phyloP scores from a whole-genome alignment of 306 rosid species.

The Lagenaria siceraria region DNA sequence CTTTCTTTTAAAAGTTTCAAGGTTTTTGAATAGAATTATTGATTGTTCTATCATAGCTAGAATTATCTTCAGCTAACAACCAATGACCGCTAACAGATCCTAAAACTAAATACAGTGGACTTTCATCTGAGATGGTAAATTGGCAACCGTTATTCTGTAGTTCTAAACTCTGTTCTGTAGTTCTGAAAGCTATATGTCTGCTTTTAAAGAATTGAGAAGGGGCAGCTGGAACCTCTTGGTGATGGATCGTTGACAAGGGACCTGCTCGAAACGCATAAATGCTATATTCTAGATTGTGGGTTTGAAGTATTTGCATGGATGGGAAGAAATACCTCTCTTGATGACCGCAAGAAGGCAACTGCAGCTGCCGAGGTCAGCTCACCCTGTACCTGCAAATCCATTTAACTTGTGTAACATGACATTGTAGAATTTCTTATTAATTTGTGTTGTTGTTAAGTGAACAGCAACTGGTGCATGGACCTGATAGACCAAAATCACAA shows the following conservation, averaged over 20 bases:
- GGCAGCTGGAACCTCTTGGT: slow-evolving; percentile 48
- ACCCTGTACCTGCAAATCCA: slow-evolving; percentile 8
- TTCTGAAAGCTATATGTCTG: slow-evolving; percentile 9
- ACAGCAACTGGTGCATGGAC: slow-evolving; percentile 49
- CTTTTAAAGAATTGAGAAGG: slow-evolving; percentile 63
- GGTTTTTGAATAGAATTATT: not conserved
- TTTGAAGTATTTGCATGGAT: slow-evolving; percentile 80
- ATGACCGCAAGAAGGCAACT: slow-evolving; percentile 75
- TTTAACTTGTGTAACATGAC: slow-evolving; percentile 10
- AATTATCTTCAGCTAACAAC: not conserved
- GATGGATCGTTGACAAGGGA: slow-evolving; percentile 63
- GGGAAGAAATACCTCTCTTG: slow-evolving; percentile 86
- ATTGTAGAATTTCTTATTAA: not conserved
- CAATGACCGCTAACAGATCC: not conserved
- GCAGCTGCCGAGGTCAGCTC: slow-evolving; percentile 67
- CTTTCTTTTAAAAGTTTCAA: not conserved
- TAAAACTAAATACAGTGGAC: not conserved
- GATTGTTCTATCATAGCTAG: not conserved
- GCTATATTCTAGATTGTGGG: slow-evolving; percentile 85
- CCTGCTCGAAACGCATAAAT: slow-evolving; percentile 59
- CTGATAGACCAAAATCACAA: slow-evolving; percentile 51
- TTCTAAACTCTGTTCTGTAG: slow-evolving; percentile 9
- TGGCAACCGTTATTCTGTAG: slow-evolving; percentile 7
- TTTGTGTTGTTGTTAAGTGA: slow-evolving; percentile 17
- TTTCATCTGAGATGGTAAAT: not conserved